Conservation (phyloP, 352 stramenopile genomes). For the Blastocystis sp. region DNA sequence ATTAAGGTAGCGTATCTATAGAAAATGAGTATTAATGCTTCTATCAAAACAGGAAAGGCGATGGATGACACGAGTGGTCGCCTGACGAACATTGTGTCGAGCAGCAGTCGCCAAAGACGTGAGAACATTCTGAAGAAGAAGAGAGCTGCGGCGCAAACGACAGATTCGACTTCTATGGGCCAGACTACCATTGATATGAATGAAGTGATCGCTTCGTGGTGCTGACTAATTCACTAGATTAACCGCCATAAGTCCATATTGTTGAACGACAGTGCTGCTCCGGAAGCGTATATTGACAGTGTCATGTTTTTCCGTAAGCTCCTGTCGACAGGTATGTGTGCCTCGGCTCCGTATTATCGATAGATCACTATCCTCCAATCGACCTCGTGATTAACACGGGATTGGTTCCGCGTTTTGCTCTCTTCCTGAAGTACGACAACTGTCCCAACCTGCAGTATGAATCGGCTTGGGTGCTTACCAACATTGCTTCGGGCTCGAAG, state of each 20-base stretch:
- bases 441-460: slow-evolving; percentile 93
- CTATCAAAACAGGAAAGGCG: slow-evolving; percentile 42
- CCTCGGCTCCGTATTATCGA: slow-evolving; percentile 72
- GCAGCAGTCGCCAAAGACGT: slow-evolving; percentile 30
- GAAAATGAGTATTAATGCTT: slow-evolving; percentile 59
- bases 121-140: slow-evolving; percentile 66
- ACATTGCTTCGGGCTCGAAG: slow-evolving; percentile 95
- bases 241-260: slow-evolving; percentile 13
- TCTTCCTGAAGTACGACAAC: slow-evolving; percentile 92
- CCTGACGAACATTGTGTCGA: slow-evolving; percentile 36
- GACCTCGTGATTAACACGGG: slow-evolving; percentile 95
- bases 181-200: not conserved
- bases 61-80: slow-evolving; percentile 37
- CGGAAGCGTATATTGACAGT: slow-evolving; percentile 86
- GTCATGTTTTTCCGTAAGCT: slow-evolving; percentile 96
- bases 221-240: slow-evolving; percentile 39
- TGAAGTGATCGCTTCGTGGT: slow-evolving; percentile 1
- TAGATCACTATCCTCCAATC: slow-evolving; percentile 95
- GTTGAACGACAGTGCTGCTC: slow-evolving; percentile 24
- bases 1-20: not conserved
- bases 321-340: slow-evolving; percentile 86
- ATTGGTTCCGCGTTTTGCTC: slow-evolving; percentile 93
- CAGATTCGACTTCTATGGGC: not conserved
- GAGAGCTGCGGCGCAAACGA: not conserved
- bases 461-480: slow-evolving; percentile 97